Conservation (phyloP, 2,329 filamentous ascomycete genomes). For the Aspergillus fumigatiaffinis region DNA sequence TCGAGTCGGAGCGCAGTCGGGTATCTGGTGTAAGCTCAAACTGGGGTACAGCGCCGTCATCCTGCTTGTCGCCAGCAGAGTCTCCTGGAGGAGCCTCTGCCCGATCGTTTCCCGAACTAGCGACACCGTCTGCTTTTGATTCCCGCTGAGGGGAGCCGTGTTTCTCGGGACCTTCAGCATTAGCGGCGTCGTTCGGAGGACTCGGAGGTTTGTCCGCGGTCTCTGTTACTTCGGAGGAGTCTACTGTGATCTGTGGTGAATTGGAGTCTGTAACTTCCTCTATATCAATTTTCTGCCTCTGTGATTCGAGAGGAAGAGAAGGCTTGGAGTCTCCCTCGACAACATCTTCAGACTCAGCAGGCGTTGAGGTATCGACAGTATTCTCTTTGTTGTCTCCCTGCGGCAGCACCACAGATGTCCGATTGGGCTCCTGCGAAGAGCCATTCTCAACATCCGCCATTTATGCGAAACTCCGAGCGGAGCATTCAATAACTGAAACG, state of each 20-base stretch:
- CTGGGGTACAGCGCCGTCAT: constrained; percentile 16
- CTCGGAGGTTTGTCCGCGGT: constrained; percentile 21
- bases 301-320: constrained; percentile 22
- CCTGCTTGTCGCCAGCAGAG: constrained; percentile 13
- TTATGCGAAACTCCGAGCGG: constrained; percentile 36
- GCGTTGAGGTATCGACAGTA: constrained; percentile 23
- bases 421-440: constrained; percentile 28
- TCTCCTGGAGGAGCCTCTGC: constrained; percentile 11
- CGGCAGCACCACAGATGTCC: constrained; percentile 22
- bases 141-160: constrained; percentile 17
- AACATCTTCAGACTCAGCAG: constrained; percentile 21
- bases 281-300: constrained; percentile 27
- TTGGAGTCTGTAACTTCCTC: constrained; percentile 12
- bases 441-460: constrained; percentile 41
- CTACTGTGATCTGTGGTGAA: constrained; percentile 5
- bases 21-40: constrained; percentile 21
- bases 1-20: constrained; percentile 56
- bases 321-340: constrained; percentile 30
- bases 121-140: constrained; percentile 12
- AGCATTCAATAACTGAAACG: constrained; percentile 22
- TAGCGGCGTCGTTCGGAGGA: constrained; percentile 22
- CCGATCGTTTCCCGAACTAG: constrained; percentile 12
- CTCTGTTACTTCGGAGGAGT: constrained; percentile 17
- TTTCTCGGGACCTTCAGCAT: constrained; percentile 20
- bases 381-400: constrained; percentile 28